A percentile compares a stretch with the other conserved stretches of the same genome.
Evolutionary conservation across 208 protist genomes (phyloP).

Genomic region (Leishmania aethiopica): DNA sequence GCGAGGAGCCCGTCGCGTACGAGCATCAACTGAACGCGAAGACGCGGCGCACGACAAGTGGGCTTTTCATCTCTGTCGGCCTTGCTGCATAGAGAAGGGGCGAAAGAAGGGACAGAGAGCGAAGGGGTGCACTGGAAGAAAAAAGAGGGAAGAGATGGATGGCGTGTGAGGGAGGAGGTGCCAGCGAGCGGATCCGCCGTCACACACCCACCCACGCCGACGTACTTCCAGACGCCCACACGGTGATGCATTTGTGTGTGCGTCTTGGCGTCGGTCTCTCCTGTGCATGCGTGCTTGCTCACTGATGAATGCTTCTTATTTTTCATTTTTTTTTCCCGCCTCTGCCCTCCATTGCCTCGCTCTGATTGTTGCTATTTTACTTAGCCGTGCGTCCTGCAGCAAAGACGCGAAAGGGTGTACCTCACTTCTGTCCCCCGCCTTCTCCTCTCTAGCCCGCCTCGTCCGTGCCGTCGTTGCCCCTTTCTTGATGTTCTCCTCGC

Average conservation of each 20-base stretch:
- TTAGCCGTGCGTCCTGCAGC: neutral
- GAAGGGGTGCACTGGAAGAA: neutral
- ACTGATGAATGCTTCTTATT: neutral
- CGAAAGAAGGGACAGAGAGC: neutral
- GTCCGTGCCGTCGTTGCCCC: neutral
- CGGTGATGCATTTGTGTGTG: neutral
- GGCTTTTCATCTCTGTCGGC: slow-evolving; percentile 31
- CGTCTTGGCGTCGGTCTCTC: neutral
- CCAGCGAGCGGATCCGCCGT: neutral
- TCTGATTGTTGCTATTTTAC: too few relatives aligned
- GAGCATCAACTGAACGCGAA: slow-evolving; percentile 43
- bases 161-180: neutral
- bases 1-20: slow-evolving; percentile 54
- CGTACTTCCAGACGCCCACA: neutral
- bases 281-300: too few relatives aligned
- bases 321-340: neutral
- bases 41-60: slow-evolving; percentile 28
- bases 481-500: neutral
- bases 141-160: neutral
- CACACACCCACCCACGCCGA: too few relatives aligned
- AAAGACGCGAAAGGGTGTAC: neutral
- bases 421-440: neutral
- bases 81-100: slow-evolving; percentile 18
- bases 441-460: neutral
- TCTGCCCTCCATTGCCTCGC: neutral